Conservation (phyloP, 805 yeast species). For the Teunomyces barrocoloradensis region DNA sequence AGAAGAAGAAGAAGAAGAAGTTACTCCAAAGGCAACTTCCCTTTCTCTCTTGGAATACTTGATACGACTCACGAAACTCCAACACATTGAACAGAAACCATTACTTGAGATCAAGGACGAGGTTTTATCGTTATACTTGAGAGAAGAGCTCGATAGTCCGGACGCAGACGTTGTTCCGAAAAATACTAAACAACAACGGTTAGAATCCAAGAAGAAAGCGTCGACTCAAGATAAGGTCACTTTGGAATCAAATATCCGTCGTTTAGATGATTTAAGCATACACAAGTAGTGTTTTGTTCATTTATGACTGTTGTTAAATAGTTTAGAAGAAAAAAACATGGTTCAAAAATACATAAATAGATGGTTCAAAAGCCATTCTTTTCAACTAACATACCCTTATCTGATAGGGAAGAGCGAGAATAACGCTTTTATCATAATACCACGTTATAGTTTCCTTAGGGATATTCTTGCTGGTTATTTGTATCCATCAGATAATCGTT, state of each 20-base stretch:
- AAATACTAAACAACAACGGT: slow-evolving; percentile 13
- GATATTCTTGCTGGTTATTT: neutral
- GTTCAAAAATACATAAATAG: slow-evolving; percentile 3
- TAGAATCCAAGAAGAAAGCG: slow-evolving; percentile 9
- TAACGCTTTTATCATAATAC: neutral
- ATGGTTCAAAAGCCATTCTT: neutral
- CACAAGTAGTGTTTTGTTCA: slow-evolving; percentile 5
- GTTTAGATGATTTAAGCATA: slow-evolving; percentile 29
- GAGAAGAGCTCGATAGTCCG: slow-evolving; percentile 45
- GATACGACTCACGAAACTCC: slow-evolving; percentile 57
- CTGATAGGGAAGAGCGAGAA: too few relatives aligned
- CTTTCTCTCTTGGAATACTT: slow-evolving; percentile 64
- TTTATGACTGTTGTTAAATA: neutral
- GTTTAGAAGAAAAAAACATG: neutral
- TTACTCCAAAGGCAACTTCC: slow-evolving; percentile 21
- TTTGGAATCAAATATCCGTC: slow-evolving; percentile 31
- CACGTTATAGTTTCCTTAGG: neutral
- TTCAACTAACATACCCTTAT: too few relatives aligned
- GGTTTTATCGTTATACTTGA: slow-evolving; percentile 55
- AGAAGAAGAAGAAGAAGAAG: neutral
- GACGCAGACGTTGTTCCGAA: slow-evolving; percentile 13
- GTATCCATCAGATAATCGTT: slow-evolving; percentile 3
- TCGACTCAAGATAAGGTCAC: slow-evolving; percentile 10
- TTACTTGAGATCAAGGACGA: slow-evolving; percentile 63
- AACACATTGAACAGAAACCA: slow-evolving; percentile 55